Base-by-base conservation (phyloP, 345 rosid species). In the Eucalyptus paniculata region DNA sequence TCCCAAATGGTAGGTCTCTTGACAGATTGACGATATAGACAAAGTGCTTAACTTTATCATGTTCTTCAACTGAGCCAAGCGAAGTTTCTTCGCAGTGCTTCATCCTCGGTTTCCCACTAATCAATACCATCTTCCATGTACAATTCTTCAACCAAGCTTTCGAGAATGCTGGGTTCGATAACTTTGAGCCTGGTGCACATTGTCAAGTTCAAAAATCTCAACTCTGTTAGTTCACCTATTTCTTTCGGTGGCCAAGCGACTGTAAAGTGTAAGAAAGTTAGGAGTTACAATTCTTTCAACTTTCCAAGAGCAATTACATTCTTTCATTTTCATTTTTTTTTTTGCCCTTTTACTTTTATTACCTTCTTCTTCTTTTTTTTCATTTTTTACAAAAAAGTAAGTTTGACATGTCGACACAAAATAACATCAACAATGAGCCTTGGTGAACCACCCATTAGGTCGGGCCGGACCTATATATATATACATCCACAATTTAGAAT, bases 161-260 rank as follows among this genome's bases (percentile, higher is more conserved):
- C 13, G 3, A 56, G 62, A 24, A 56, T 23, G 28, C 30, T 26
- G 14, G 62, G 12, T 56, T 24, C 6, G 0, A 56, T 24, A 24
- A 56, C 62, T 56, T 56, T 56, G 13, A 56, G 62, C 62, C 3
- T 9, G 12, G n/a, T 26, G n/a, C 65, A 24, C 14, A 0, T 26
- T 58, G 65, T 58, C 65, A 9, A 26, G n/a, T 58, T 26, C n/a
- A 58, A 58, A 58, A 24, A 10, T 58, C n/a, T 26, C 65, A 26
- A 58, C n/a, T 5, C 15, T 58, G 0, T 58, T 58, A 11, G n/a
- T 58, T 58, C 65, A 24, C n/a, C n/a, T 58, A 58, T 58, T 58
- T 58, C 15, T 26, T 58, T 58, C 1, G n/a, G 65, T 0, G 3
- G 6, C 6, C 65, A 58, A 58, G 14, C 65, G 3, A 1, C 2